phyloP scores from a whole-genome alignment of 2,329 filamentous ascomycete genomes.

The Colletotrichum orbiculare region DNA sequence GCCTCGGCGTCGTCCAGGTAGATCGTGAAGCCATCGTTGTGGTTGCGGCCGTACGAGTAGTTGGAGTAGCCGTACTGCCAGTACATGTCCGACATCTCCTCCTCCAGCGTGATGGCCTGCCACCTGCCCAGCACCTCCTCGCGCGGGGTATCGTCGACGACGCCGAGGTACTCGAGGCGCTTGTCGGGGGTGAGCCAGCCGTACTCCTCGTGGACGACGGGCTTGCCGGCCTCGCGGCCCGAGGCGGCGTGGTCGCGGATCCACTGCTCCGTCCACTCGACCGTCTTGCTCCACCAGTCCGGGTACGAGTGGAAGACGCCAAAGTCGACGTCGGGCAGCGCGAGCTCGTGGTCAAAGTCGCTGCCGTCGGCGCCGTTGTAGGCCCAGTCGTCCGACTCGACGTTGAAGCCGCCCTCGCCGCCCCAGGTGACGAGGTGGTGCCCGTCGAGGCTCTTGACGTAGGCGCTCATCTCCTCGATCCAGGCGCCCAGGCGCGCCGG shows the following conservation, averaged over 20 bases:
- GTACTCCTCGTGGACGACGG: constrained; percentile 67
- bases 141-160: constrained; percentile 54
- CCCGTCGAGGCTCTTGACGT: constrained; percentile 62
- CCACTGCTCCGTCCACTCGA: constrained; percentile 64
- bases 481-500: constrained; percentile 57
- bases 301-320: constrained; percentile 67
- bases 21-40: constrained; percentile 67
- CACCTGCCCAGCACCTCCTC: constrained; percentile 58
- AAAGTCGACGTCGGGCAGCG: constrained; percentile 62
- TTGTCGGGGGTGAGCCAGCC: constrained; percentile 63
- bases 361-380: constrained; percentile 62
- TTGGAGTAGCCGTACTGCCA: constrained; percentile 65
- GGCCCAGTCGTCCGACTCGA: constrained; percentile 53
- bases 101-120: constrained; percentile 59
- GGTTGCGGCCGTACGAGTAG: constrained; percentile 64
- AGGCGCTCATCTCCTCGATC: constrained; percentile 65
- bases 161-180: constrained; percentile 57
- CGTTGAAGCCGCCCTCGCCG: constrained; percentile 68
- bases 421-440: constrained; percentile 67
- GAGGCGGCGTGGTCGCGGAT: constrained; percentile 63
- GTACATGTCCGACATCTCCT: constrained; percentile 64
- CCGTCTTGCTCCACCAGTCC: constrained; percentile 65
- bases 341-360: constrained; percentile 63
- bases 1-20: constrained; percentile 63
- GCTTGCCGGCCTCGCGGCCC: constrained; percentile 56